Evolutionary conservation across 768 basidiomycete genomes (phyloP), one percentile per base, ranked within the genome.

Genomic region (Calocybe indica): DNA sequence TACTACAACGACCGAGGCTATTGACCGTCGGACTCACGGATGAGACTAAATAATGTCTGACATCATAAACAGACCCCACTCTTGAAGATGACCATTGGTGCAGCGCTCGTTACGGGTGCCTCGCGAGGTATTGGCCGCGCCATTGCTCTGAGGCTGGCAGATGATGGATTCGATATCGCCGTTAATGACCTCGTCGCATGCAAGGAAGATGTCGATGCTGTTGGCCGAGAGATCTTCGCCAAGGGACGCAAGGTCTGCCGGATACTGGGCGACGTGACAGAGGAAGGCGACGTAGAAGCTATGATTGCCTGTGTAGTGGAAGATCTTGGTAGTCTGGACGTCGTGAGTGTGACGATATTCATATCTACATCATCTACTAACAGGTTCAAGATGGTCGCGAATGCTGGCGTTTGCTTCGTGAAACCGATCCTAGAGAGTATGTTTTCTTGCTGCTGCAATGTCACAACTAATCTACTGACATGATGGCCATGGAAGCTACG

Each of bases 111-210:
- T 10, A 58, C 57, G 5, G 57, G 57, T 7, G 57, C 57, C 29
- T 53, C 63, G 1, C 67, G 63, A 43, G 73, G 74, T 12, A 72
- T 74, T 14, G 73, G 72, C 4, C 62, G 67, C 22, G 69, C 68
- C 44, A 69, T 74, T 35, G 67, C 72, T 31, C 52, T 67, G 5
- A 63, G 71, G 5, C 65, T 75, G 14, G 72, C 73, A 22, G 48
- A 53, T 10, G 71, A 68, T 40, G 71, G 72, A 12, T 67, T 68
- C 49, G 68, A 73, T 43, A 52, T 73, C 31, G 66, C 64, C 7
- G 46, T 73, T 46, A 72, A 69, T 8, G 73, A 72, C 45, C 50
- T 69, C 28, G 49, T 47, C 11, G 14, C 37, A 14, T 38, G 51
- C 14, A 43, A 47, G 9, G 54, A 53, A 37, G 48, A 49, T 13